Conservation (phyloP, 2,329 filamentous ascomycete genomes). For the Fusarium penzigii region DNA sequence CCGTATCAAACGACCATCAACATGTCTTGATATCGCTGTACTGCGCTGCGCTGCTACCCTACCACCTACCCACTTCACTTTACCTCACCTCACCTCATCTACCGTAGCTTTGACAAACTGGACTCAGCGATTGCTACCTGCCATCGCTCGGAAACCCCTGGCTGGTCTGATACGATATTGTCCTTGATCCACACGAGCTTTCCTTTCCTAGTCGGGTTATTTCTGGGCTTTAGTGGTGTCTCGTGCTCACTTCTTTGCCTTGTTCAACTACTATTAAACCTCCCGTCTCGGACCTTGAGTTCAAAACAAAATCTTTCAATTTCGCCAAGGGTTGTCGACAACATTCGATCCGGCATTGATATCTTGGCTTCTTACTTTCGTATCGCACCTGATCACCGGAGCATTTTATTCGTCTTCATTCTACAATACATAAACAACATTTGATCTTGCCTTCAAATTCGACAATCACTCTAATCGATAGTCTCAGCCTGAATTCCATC, state of each 20-base stretch:
- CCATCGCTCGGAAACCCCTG: conserved; percentile 17
- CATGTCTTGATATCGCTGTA: background rate
- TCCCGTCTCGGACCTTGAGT: background rate
- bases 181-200: conserved; percentile 5
- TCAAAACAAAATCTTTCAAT: background rate
- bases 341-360: background rate
- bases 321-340: background rate
- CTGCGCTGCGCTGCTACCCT: background rate
- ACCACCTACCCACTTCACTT: conserved; percentile 8
- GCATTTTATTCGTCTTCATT: background rate
- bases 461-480: background rate
- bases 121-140: conserved; percentile 14
- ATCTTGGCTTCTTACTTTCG: background rate
- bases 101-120: conserved; percentile 5
- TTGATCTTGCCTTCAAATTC: background rate
- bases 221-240: conserved; percentile 20
- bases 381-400: background rate
- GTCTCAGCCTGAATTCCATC: background rate
- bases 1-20: background rate
- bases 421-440: background rate
- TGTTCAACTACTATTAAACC: conserved; percentile 1
- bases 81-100: conserved; percentile 11
- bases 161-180: conserved; percentile 12
- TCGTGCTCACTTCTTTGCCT: conserved; percentile 16
- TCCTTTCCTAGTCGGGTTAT: conserved; percentile 18